Conservation (phyloP, 345 rosid genomes). For the Chamaenerion angustifolium region DNA sequence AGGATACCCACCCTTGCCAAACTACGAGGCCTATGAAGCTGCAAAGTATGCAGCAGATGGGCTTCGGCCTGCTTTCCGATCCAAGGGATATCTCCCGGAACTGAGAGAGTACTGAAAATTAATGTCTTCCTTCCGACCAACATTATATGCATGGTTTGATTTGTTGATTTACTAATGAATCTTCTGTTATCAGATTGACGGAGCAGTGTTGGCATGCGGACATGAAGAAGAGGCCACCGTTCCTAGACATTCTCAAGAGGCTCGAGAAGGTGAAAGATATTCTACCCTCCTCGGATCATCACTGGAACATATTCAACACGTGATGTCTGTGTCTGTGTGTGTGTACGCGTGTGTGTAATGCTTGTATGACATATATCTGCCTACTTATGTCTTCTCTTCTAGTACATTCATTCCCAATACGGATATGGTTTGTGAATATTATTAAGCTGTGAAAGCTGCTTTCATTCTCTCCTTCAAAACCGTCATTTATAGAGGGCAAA, state of each 20-base stretch:
- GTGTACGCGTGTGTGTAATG: too few relatives aligned
- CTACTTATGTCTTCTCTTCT: too few relatives aligned
- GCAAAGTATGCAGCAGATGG: constrained; percentile 90
- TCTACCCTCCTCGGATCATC: constrained; percentile 32
- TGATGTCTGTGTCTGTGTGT: too few relatives aligned
- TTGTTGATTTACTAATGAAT: too few relatives aligned
- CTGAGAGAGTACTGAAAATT: constrained; percentile 59
- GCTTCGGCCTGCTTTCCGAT: constrained; percentile 63
- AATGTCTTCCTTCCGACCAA: too few relatives aligned
- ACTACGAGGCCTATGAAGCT: constrained; percentile 87
- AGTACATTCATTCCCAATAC: too few relatives aligned
- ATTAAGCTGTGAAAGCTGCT: too few relatives aligned
- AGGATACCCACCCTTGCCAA: constrained; percentile 81
- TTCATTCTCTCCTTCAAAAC: too few relatives aligned
- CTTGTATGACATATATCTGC: too few relatives aligned
- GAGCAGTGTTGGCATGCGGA: constrained; percentile 80
- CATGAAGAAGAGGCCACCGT: constrained; percentile 78
- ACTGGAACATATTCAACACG: constrained; percentile 53
- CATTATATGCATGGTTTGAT: too few relatives aligned
- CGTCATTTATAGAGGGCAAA: too few relatives aligned
- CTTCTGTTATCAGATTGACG: constrained; percentile 30
- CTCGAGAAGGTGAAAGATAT: constrained; percentile 81
- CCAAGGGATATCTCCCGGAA: constrained; percentile 63
- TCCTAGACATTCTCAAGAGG: constrained; percentile 84
- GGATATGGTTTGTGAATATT: too few relatives aligned